Evolutionary conservation across 2,329 filamentous ascomycete genomes (phyloP), one percentile per base, ranked within the genome.

Genomic region (Aureobasidium pullulans): DNA sequence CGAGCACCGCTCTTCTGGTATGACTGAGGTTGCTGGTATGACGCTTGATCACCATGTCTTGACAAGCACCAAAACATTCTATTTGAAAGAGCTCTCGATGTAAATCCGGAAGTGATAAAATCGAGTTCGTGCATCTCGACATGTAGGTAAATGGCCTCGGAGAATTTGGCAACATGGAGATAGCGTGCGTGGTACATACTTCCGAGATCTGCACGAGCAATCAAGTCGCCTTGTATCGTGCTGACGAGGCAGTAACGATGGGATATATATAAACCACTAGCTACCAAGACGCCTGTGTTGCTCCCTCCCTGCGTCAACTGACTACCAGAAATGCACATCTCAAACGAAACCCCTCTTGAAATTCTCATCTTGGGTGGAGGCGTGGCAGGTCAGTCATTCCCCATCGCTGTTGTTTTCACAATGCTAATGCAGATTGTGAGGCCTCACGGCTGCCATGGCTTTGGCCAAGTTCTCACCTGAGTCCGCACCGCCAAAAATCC

Each of bases 391-490:
- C 13, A 36, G 58, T 53, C 2, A 3, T 6, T 8, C 4, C 13
- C 3, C 15, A n/a, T 15, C 9, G 8, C 42, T n/a, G 8, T n/a
- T 2, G 11, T 23, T 15, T 11, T n/a, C 4, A 10, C 9, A 29
- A 40, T 40, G 39, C 37, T 59, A 19, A 39, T 39, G 3, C 23
- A 6, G 2, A n/a, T 6, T 32, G 10, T 2, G 15, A 60, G 80
- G 80, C 39, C 73, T 81, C 31, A 71, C 77, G 15, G 76, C 78
- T 44, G 79, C 81, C 16, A 70, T 81, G 44, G 72, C 78, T 11
- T 71, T 80, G 54, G 74, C 73, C 39, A 75, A 77, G 61, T 76
- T 74, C 65, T 61, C 67, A 6, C 37, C 57, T 9, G 28, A 6
- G 6, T 47, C 58, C 6, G 70, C 70, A 42, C 73, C 75, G 29